Conservation (phyloP, 306 rosid species). For the Cucumis melo region DNA sequence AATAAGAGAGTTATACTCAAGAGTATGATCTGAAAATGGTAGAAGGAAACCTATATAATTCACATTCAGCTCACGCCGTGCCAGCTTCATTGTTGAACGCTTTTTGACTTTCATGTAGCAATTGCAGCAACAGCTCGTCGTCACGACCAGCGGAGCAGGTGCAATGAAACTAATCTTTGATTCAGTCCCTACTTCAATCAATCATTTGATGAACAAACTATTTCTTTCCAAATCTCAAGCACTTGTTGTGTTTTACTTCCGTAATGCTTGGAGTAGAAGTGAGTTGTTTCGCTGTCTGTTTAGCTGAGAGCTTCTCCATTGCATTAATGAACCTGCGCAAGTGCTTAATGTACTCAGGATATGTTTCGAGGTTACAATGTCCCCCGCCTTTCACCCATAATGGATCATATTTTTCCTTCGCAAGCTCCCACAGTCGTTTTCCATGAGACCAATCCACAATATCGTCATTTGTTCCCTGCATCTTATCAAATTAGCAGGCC, state of each 20-base stretch:
- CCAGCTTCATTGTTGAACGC: background rate
- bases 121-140: background rate
- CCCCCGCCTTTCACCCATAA: slow-evolving; percentile 99
- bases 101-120: background rate
- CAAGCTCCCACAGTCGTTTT: slow-evolving; percentile 89
- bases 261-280: slow-evolving; percentile 58
- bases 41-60: background rate
- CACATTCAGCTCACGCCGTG: background rate
- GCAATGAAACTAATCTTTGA: background rate
- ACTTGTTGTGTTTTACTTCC: slow-evolving; percentile 69
- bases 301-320: slow-evolving; percentile 63
- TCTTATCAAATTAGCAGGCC: background rate
- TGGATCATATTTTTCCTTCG: slow-evolving; percentile 89
- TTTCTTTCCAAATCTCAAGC: slow-evolving; percentile 71
- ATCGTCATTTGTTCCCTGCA: slow-evolving; percentile 94
- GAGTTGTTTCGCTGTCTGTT: slow-evolving; percentile 37
- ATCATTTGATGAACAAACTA: slow-evolving; percentile 13
- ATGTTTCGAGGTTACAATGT: slow-evolving; percentile 94
- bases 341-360: slow-evolving; percentile 87
- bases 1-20: background rate
- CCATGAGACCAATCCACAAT: slow-evolving; percentile 94
- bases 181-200: background rate
- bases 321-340: slow-evolving; percentile 75
- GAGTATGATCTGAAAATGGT: background rate
- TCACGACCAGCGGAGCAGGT: background rate